phyloP scores from a whole-genome alignment of 1,139 yeast genomes.

The Yamadazyma triangularis region DNA sequence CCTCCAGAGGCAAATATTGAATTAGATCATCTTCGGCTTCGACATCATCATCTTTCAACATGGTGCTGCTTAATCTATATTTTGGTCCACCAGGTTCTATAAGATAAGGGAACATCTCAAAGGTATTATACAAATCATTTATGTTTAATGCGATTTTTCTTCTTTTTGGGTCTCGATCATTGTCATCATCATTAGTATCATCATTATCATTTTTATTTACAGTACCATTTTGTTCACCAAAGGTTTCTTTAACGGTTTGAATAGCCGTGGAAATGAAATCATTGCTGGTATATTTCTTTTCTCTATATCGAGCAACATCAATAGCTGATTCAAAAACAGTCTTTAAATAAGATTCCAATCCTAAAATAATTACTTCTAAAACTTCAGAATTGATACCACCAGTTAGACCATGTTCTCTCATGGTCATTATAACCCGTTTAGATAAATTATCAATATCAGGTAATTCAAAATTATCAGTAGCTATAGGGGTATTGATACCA shows the following conservation, averaged over 20 bases:
- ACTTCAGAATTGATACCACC: slow-evolving; percentile 73
- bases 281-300: slow-evolving; percentile 47
- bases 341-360: slow-evolving; percentile 75
- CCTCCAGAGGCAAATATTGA: slow-evolving; percentile 42
- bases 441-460: slow-evolving; percentile 76
- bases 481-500: slow-evolving; percentile 81
- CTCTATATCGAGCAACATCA: slow-evolving; percentile 63
- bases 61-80: slow-evolving; percentile 45
- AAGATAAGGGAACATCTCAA: slow-evolving; percentile 61
- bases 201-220: slow-evolving; percentile 2
- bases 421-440: slow-evolving; percentile 72
- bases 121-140: slow-evolving; percentile 63
- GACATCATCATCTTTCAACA: slow-evolving; percentile 55
- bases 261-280: slow-evolving; percentile 26
- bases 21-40: slow-evolving; percentile 31
- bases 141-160: slow-evolving; percentile 46
- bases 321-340: slow-evolving; percentile 71
- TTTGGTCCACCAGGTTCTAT: slow-evolving; percentile 66
- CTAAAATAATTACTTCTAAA: slow-evolving; percentile 71
- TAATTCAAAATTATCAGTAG: slow-evolving; percentile 72
- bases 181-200: slow-evolving; percentile 15
- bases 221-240: slow-evolving; percentile 9
- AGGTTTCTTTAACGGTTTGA: slow-evolving; percentile 13
- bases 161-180: slow-evolving; percentile 16
- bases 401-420: slow-evolving; percentile 88